phyloP scores from a whole-genome alignment of 2,329 filamentous ascomycete species.

The Colletotrichum sp. region DNA sequence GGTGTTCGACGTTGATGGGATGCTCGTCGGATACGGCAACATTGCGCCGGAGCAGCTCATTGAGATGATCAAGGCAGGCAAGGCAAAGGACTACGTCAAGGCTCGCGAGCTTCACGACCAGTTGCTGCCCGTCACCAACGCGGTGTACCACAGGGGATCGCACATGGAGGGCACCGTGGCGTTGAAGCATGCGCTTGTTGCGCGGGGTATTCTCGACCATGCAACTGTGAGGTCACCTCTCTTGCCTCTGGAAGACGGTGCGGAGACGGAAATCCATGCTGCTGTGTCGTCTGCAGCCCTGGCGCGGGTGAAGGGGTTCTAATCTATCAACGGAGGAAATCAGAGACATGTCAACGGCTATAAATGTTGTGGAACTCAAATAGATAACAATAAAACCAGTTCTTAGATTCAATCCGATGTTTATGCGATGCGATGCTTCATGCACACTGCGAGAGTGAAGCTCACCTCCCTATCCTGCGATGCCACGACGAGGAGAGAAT shows the following conservation, averaged over 20 bases:
- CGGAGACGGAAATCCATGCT: constrained; percentile 45
- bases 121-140: constrained; percentile 54
- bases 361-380: not conserved
- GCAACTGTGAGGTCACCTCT: constrained; percentile 54
- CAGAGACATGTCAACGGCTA: not conserved
- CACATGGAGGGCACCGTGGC: constrained; percentile 60
- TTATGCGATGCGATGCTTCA: not conserved
- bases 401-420: not conserved
- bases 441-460: not conserved
- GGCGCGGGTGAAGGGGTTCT: not conserved
- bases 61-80: constrained; percentile 54
- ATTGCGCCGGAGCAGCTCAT: constrained; percentile 54
- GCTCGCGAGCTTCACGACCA: constrained; percentile 54
- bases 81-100: constrained; percentile 50
- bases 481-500: not conserved
- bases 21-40: constrained; percentile 59
- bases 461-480: not conserved
- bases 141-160: constrained; percentile 58
- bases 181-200: constrained; percentile 55
- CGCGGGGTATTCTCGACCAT: constrained; percentile 51
- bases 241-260: constrained; percentile 45
- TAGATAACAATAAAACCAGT: not conserved
- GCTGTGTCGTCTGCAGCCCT: constrained; percentile 36
- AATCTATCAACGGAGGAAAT: not conserved
- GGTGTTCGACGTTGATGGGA: constrained; percentile 55